Evolutionary conservation across 1,139 yeast genomes (phyloP).

Genomic region (Suhomyces wounanorum): DNA sequence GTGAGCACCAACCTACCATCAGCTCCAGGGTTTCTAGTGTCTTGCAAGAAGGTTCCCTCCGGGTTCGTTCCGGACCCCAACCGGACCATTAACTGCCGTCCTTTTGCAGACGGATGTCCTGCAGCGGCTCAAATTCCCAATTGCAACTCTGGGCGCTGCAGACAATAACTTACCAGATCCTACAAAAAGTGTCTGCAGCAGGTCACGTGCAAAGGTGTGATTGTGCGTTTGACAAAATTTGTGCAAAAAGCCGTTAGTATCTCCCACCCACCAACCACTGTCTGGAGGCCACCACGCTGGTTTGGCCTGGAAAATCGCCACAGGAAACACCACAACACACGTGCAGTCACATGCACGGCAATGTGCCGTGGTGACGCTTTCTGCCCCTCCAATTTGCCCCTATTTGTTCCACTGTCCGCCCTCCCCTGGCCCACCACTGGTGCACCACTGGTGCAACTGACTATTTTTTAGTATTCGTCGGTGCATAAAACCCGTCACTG

Average conservation of each 20-base stretch:
- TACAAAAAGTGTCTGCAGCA: neutral
- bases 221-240: neutral
- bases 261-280: too few species aligned
- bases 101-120: too few species aligned
- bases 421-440: too few species aligned
- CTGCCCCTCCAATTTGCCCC: neutral
- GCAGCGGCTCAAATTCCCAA: too few species aligned
- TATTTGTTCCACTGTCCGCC: neutral
- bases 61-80: too few species aligned
- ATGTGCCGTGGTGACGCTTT: too few species aligned
- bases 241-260: neutral
- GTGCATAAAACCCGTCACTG: neutral
- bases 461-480: neutral
- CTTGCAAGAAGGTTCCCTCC: neutral
- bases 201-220: constrained; percentile 12
- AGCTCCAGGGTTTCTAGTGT: too few species aligned
- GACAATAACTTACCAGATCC: neutral
- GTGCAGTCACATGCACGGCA: too few species aligned
- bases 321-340: too few species aligned
- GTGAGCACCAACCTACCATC: too few species aligned
- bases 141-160: neutral
- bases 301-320: too few species aligned
- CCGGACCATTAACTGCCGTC: neutral
- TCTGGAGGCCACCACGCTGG: neutral
- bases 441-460: neutral